phyloP scores from a whole-genome alignment of 768 basidiomycete species.

The Leccinellum albellum region DNA sequence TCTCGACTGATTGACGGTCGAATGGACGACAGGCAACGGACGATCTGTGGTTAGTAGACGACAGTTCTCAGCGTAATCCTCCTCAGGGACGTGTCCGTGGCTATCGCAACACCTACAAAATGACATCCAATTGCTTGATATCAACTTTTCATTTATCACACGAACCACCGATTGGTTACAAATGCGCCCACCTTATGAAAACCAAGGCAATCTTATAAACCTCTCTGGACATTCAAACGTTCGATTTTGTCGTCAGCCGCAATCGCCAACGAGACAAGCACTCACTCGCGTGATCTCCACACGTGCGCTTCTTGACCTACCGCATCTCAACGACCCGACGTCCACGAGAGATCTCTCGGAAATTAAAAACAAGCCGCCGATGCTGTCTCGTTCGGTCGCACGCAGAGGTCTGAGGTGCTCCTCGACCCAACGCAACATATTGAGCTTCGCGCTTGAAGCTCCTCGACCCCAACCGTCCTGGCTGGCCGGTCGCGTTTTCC shows the following conservation, averaged over 20 bases:
- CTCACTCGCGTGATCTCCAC: background rate
- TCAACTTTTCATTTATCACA: slow-evolving; percentile 25
- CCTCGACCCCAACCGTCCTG: background rate
- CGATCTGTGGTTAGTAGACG: slow-evolving; percentile 15
- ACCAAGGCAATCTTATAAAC: background rate
- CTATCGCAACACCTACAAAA: slow-evolving; percentile 14
- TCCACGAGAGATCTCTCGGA: slow-evolving; percentile 16
- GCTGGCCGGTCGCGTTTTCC: background rate
- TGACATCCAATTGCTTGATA: slow-evolving; percentile 14
- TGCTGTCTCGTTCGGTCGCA: background rate
- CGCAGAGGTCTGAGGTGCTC: background rate
- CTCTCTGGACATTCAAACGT: background rate
- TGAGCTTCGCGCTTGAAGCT: background rate
- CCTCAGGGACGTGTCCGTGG: slow-evolving; percentile 20
- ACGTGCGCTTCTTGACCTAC: slow-evolving; percentile 10
- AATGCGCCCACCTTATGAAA: slow-evolving; percentile 23
- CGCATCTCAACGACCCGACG: background rate
- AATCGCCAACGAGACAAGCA: background rate
- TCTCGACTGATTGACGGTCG: slow-evolving; percentile 13
- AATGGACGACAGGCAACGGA: background rate
- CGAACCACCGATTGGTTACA: slow-evolving; percentile 17
- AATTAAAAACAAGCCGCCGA: slow-evolving; percentile 23
- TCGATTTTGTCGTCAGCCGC: background rate
- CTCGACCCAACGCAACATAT: background rate
- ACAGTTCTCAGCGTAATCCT: slow-evolving; percentile 26